phyloP scores from a whole-genome alignment of 2,329 filamentous ascomycete genomes.

The Penicillium oxalicum region DNA sequence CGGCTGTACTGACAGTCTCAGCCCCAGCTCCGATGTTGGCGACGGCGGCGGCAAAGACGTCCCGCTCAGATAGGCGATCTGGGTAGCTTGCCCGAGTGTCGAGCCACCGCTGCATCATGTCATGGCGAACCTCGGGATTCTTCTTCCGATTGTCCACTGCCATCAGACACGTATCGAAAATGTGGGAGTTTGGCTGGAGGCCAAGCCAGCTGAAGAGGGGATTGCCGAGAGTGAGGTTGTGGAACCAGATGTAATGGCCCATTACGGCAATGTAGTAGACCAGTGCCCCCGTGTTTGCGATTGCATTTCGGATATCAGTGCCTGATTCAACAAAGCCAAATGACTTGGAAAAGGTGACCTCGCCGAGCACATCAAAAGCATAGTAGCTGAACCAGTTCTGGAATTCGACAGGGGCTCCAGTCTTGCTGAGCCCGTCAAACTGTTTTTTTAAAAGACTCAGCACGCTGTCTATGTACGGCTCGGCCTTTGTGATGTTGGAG shows the following conservation, averaged over 20 bases:
- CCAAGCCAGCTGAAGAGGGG: background rate
- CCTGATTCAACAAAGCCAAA: background rate
- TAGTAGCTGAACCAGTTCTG: background rate
- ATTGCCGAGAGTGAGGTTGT: background rate
- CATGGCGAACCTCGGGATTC: background rate
- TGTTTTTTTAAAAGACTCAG: background rate
- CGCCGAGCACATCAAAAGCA: background rate
- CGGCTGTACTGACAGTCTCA: constrained; percentile 25
- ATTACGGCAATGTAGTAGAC: background rate
- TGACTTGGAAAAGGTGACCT: background rate
- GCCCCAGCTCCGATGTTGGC: constrained; percentile 35
- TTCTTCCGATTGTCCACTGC: background rate
- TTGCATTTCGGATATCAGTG: background rate
- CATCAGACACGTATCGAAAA: background rate
- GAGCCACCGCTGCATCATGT: constrained; percentile 1
- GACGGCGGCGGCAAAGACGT: constrained; percentile 32
- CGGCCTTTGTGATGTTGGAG: background rate
- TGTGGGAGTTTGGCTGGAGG: background rate
- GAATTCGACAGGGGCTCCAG: background rate
- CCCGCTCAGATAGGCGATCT: constrained; percentile 29
- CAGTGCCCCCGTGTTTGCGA: background rate
- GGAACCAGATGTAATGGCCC: background rate
- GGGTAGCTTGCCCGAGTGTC: constrained; percentile 20
- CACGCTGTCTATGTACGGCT: background rate
- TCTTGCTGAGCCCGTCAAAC: background rate